These are phyloP conservation scores for Eucalyptus fibrosa DNA, from an alignment of 345 rosid genomes.

Conservation along the genomic window DNA sequence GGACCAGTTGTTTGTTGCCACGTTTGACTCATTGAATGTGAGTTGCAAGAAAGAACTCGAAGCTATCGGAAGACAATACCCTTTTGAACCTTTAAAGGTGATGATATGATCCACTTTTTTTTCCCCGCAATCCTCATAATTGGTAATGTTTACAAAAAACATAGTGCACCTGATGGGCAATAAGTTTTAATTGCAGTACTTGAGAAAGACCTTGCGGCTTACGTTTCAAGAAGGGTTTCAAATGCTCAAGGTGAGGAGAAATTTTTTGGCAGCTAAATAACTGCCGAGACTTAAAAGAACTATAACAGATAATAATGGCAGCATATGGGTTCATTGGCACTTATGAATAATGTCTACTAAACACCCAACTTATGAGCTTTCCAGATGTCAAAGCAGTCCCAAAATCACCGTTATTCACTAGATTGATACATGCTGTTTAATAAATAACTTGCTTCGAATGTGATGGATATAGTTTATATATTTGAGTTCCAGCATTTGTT, in stretches of 20 bases:
- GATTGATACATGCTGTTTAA: not conserved
- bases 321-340: not conserved
- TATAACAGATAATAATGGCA: not conserved
- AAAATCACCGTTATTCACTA: not conserved
- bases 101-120: not conserved
- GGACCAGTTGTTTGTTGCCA: slow-evolving; percentile 49
- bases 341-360: not conserved
- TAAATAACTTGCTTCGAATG: not conserved
- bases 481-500: not conserved
- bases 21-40: slow-evolving; percentile 56
- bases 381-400: not conserved
- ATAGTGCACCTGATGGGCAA: not conserved
- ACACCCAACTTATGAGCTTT: not conserved
- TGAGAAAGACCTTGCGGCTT: slow-evolving; percentile 49
- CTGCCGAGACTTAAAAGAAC: not conserved
- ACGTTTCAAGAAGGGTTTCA: slow-evolving; percentile 78
- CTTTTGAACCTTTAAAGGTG: slow-evolving; percentile 82
- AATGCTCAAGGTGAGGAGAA: slow-evolving; percentile 62
- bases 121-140: not conserved
- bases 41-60: slow-evolving; percentile 59
- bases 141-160: not conserved
- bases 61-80: slow-evolving; percentile 63
- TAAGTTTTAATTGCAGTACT: slow-evolving; percentile 35
- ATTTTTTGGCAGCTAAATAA: not conserved
- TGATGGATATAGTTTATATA: not conserved